Percentiles rank a stretch among this genome's conserved stretches.
These are phyloP conservation scores for Pisolithus sp. DNA, from an alignment of 768 basidiomycete genomes.

Conservation along the genomic window DNA sequence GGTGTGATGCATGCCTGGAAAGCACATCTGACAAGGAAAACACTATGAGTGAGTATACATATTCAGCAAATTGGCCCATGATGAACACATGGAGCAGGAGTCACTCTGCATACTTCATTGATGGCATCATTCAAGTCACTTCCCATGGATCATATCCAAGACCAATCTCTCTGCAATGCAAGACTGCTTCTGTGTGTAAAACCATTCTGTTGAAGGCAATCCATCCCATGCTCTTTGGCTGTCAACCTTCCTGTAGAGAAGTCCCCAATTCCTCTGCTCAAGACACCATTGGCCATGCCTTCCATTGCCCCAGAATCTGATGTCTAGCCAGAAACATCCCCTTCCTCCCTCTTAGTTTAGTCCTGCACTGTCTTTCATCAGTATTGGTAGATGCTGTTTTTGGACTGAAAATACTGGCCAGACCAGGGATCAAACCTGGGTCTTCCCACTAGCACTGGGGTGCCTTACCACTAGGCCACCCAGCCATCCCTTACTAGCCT, in stretches of 20 bases:
- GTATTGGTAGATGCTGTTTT: slow-evolving; percentile 11
- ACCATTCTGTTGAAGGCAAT: slow-evolving; percentile 29
- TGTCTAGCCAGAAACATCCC: slow-evolving; percentile 10
- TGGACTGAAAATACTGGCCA: too few species aligned
- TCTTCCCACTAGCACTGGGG: too few species aligned
- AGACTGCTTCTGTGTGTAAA: slow-evolving; percentile 38
- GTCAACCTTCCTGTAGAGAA: slow-evolving; percentile 22
- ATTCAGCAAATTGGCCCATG: slow-evolving; percentile 29
- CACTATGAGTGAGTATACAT: slow-evolving; percentile 26
- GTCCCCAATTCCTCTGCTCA: slow-evolving; percentile 20
- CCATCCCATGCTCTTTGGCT: slow-evolving; percentile 31
- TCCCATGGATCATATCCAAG: too few species aligned
- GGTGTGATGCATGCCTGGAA: slow-evolving; percentile 28
- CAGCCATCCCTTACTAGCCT: too few species aligned
- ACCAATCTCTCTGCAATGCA: slow-evolving; percentile 34
- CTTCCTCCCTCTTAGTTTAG: slow-evolving; percentile 30
- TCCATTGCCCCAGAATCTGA: slow-evolving; percentile 23
- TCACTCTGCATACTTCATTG: slow-evolving; percentile 38
- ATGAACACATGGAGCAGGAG: slow-evolving; percentile 30
- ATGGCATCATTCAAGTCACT: slow-evolving; percentile 49
- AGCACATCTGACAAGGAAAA: slow-evolving; percentile 57
- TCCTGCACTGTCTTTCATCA: slow-evolving; percentile 19
- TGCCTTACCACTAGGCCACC: too few species aligned
- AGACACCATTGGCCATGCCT: slow-evolving; percentile 18
- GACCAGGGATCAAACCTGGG: too few species aligned